Evolutionary conservation across 768 basidiomycete genomes (phyloP), one percentile per base, ranked within the genome.

Genomic region (Mycena leptocephala): DNA sequence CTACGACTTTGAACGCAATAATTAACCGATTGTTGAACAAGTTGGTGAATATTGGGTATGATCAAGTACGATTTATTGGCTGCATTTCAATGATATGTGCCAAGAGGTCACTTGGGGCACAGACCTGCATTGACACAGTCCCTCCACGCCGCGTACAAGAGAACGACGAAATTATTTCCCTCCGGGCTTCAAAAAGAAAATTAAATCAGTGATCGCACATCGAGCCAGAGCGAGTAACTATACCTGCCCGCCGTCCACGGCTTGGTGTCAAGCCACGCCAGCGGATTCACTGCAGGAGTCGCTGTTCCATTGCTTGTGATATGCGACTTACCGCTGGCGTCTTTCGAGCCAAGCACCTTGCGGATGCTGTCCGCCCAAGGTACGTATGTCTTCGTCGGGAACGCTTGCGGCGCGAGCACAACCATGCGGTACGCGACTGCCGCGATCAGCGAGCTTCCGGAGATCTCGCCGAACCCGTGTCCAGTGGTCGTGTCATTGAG

Each of bases 391-490:
- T 22, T 28, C 11, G 37, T 72, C 14, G 61, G 69, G 41, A 82
- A 80, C 14, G 68, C 74, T 3, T 76, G 56, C 0, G 79, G 79
- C 2, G 61, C 43, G 4, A 81, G 55, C 30, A 83, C 80, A 1
- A 80, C 81, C 78, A 86, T 80, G 13, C 85, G 84, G 76, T 88
- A 89, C 1, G 82, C 84, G 7, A 83, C 82, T 9, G 83, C 80
- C 1, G 89, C 87, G 5, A 90, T 67, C 59, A 89, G 76, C 30
- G 85, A 81, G 71, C 83, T 87, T 18, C 88, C 88, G 3, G 87
- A 84, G 5, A 87, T 85, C 72, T 90, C 89, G 10, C 87, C 89
- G 56, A 87, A 89, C 4, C 87, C 87, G 69, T 82, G 80, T 5
- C 82, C 32, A 76, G 79, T 1, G 72, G 30, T 61, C 14, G 73